Evolutionary conservation across 2,329 filamentous ascomycete genomes (phyloP).

Genomic region (Exophiala dermatitidis): DNA sequence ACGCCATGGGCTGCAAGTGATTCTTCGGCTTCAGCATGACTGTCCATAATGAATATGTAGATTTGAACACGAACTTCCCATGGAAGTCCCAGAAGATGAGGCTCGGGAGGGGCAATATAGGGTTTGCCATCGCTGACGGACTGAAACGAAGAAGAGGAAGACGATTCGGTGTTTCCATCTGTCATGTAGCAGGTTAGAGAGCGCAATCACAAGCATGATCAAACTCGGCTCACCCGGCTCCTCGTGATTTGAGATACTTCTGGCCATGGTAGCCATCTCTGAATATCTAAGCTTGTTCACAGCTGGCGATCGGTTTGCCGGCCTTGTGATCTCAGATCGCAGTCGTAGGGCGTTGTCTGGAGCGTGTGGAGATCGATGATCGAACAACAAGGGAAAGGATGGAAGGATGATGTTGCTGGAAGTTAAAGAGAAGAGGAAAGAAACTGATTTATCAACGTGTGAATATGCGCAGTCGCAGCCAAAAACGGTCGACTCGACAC

Average conservation of each 20-base stretch:
- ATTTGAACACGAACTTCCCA: constrained; percentile 18
- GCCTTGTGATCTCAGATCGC: no score
- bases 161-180: neutral
- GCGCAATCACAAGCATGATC: neutral
- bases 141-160: neutral
- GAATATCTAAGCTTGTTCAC: neutral
- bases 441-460: no score
- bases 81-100: constrained; percentile 18
- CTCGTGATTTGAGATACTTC: neutral
- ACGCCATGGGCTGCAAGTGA: constrained; percentile 1
- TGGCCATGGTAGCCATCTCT: neutral
- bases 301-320: no score
- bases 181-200: neutral
- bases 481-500: no score
- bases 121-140: neutral
- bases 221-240: neutral
- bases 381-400: no score
- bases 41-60: neutral
- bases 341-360: no score
- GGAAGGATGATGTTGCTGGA: no score
- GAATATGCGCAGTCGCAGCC: no score
- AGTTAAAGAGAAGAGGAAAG: no score
- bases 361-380: no score
- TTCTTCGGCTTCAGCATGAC: neutral
- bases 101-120: neutral